Conservation (phyloP, 2,329 filamentous ascomycete species). For the Xylaria hypoxylon region DNA sequence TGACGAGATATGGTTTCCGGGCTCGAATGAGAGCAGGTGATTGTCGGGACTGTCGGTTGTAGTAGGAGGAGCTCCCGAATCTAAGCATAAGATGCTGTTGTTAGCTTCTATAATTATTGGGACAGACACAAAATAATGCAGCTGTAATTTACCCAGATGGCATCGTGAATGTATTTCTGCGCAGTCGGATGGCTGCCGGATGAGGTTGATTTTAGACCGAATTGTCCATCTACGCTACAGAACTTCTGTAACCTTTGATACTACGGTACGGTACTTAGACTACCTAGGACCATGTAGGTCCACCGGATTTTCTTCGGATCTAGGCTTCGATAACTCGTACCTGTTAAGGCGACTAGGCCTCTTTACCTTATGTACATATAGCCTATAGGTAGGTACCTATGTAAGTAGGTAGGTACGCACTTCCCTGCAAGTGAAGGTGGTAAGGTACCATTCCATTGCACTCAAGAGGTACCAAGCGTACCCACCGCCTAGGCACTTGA, state of each 20-base stretch:
- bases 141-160: constrained; percentile 42
- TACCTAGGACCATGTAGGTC: not conserved
- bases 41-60: constrained; percentile 87
- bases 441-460: too few species aligned
- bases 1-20: constrained; percentile 89
- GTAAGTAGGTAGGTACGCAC: too few species aligned
- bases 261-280: too few species aligned
- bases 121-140: not conserved
- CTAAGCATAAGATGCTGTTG: constrained; percentile 41
- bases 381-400: too few species aligned
- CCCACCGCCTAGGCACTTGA: too few species aligned
- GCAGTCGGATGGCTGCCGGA: constrained; percentile 22
- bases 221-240: not conserved
- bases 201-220: not conserved
- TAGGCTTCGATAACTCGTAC: not conserved
- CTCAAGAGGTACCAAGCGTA: too few species aligned
- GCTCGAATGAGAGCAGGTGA: constrained; percentile 91
- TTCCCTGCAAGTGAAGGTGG: too few species aligned
- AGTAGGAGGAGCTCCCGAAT: constrained; percentile 78
- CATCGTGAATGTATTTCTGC: constrained; percentile 39
- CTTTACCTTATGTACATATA: not conserved
- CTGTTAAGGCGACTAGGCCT: not conserved
- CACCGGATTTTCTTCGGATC: constrained; percentile 5
- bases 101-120: constrained; percentile 8
- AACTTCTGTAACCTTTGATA: not conserved